phyloP scores from a whole-genome alignment of 2,329 filamentous ascomycete species.

The Venturiaceae sp. region DNA sequence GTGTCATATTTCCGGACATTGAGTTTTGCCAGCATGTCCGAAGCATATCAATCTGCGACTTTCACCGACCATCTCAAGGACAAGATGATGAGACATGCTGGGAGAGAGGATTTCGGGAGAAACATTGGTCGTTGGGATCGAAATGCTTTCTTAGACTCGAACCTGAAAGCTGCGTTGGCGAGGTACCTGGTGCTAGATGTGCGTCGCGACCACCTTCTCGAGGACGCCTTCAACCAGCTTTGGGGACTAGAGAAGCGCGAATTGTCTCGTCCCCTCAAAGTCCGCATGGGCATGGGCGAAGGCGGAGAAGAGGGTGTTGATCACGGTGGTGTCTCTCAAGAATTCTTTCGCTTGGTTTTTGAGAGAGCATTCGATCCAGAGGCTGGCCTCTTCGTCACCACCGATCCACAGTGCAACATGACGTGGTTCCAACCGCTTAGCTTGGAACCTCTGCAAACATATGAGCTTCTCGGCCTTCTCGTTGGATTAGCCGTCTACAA shows the following conservation, averaged over 20 bases:
- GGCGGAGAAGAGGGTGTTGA: slow-evolving; percentile 83
- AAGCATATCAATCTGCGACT: slow-evolving; percentile 51
- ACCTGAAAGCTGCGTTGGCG: slow-evolving; percentile 23
- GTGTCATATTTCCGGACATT: slow-evolving; percentile 72
- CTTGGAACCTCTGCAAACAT: slow-evolving; percentile 78
- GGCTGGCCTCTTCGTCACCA: slow-evolving; percentile 60
- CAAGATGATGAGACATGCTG: background rate
- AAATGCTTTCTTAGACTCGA: slow-evolving; percentile 6
- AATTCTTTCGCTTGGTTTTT: slow-evolving; percentile 84
- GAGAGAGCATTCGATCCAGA: slow-evolving; percentile 68
- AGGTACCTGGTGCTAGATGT: slow-evolving; percentile 34
- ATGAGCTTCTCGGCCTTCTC: slow-evolving; percentile 79
- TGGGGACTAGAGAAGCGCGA: slow-evolving; percentile 80
- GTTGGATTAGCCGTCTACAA: slow-evolving; percentile 89
- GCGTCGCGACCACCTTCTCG: slow-evolving; percentile 29
- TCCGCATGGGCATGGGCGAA: slow-evolving; percentile 68
- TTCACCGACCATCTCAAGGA: slow-evolving; percentile 17
- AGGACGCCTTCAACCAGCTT: slow-evolving; percentile 63
- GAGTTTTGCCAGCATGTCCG: slow-evolving; percentile 80
- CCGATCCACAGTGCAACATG: slow-evolving; percentile 66
- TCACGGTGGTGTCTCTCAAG: slow-evolving; percentile 90
- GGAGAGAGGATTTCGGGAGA: background rate
- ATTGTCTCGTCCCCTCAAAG: slow-evolving; percentile 75
- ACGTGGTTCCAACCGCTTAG: slow-evolving; percentile 83
- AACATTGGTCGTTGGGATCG: background rate